Conservation (phyloP, 1,139 yeast genomes). For the Candida sp. region DNA sequence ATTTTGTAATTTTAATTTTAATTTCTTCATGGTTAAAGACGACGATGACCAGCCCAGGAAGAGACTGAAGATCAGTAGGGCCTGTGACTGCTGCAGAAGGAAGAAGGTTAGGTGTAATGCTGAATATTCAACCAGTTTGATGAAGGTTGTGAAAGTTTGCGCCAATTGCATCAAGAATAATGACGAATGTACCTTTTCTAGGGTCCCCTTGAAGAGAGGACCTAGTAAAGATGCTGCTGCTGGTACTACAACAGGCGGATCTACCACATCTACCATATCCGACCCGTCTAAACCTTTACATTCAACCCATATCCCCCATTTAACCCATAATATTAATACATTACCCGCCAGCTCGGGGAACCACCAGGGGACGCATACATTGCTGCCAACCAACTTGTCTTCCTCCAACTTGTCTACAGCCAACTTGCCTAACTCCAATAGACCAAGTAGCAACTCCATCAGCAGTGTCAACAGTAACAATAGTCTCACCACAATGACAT, state of each 20-base stretch:
- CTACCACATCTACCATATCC: not conserved
- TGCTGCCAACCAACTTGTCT: not conserved
- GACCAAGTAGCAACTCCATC: constrained; percentile 1
- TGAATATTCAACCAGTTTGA: constrained; percentile 37
- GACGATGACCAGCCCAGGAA: constrained; percentile 37
- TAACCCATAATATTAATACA: constrained; percentile 1
- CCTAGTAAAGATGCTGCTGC: constrained; percentile 59
- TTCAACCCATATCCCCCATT: not conserved
- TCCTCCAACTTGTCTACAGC: not conserved
- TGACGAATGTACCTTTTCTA: constrained; percentile 58
- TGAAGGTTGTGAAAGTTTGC: constrained; percentile 48
- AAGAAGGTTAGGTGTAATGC: constrained; percentile 67
- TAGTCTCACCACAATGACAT: constrained; percentile 2
- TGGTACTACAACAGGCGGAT: constrained; percentile 11
- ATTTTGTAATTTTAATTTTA: not conserved
- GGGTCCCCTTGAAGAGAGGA: constrained; percentile 73
- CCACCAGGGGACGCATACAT: not conserved
- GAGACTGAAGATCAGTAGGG: constrained; percentile 64
- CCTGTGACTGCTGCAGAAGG: constrained; percentile 66
- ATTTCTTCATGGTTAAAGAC: not conserved
- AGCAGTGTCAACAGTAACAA: not conserved
- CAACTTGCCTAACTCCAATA: not conserved
- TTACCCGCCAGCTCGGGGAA: not conserved
- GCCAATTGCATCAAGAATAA: constrained; percentile 53
- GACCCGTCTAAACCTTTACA: not conserved